A percentile compares a stretch with the other conserved stretches of the same genome.
These are phyloP conservation scores for Alternaria panax DNA, from an alignment of 2,329 filamentous ascomycete genomes.

Conservation along the genomic window DNA sequence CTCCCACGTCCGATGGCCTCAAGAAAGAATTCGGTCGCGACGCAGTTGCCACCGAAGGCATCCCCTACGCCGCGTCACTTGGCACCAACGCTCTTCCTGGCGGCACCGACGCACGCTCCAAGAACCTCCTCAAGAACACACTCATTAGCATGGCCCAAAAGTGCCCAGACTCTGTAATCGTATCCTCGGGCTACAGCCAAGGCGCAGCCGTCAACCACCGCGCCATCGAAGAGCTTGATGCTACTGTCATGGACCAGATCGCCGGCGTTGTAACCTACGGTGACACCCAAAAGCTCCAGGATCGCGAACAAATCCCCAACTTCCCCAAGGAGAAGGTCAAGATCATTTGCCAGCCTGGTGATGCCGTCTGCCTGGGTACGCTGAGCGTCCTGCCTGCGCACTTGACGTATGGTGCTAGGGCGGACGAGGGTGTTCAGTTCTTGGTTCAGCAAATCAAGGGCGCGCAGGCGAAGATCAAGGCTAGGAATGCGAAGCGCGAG, in stretches of 20 bases:
- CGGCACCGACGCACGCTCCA: conserved; percentile 35
- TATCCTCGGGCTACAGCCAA: conserved; percentile 43
- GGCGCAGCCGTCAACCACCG: conserved; percentile 48
- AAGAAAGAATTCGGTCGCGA: conserved; percentile 35
- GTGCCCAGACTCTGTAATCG: conserved; percentile 45
- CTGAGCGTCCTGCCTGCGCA: conserved; percentile 42
- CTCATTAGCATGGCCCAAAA: conserved; percentile 36
- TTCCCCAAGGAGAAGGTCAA: conserved; percentile 55
- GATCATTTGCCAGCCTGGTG: conserved; percentile 59
- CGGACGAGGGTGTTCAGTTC: conserved; percentile 39
- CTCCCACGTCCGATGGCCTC: conserved; percentile 41
- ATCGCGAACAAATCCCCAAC: conserved; percentile 50
- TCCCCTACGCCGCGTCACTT: conserved; percentile 40
- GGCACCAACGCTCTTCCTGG: conserved; percentile 40
- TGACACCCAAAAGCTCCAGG: conserved; percentile 54
- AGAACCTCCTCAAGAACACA: conserved; percentile 31
- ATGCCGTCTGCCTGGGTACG: conserved; percentile 60
- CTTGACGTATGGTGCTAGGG: conserved; percentile 40
- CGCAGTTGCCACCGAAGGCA: conserved; percentile 44
- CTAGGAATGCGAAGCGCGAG: conserved; percentile 36
- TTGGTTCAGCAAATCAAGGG: conserved; percentile 36
- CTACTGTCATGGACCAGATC: conserved; percentile 42
- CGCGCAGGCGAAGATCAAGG: conserved; percentile 39
- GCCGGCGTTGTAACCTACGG: conserved; percentile 55
- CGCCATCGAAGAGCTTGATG: conserved; percentile 39